These are phyloP conservation scores for Phialocephala sp. DNA, from an alignment of 2,329 filamentous ascomycete genomes.

Conservation along the genomic window DNA sequence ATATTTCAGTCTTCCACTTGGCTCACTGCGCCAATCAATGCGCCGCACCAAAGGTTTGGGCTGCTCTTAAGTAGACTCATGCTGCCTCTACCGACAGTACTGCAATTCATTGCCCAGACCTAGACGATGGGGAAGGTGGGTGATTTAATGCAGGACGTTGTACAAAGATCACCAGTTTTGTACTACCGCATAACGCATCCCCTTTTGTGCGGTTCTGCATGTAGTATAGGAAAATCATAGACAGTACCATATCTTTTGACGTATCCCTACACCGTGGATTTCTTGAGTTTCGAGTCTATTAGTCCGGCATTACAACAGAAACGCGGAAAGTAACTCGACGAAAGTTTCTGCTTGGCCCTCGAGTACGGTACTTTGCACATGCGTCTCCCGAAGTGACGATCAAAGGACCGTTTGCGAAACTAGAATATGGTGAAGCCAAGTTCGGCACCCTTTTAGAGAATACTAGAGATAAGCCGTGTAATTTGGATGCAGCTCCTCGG, in stretches of 20 bases:
- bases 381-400: no score
- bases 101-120: slow-evolving; percentile 24
- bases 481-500: slow-evolving; percentile 17
- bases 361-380: no score
- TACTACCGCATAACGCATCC: slow-evolving; percentile 36
- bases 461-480: slow-evolving; percentile 15
- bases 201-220: slow-evolving; percentile 38
- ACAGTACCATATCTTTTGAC: slow-evolving; percentile 15
- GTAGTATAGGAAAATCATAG: slow-evolving; percentile 42
- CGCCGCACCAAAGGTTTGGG: slow-evolving; percentile 95
- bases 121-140: slow-evolving; percentile 28
- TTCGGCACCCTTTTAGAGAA: background rate
- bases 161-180: slow-evolving; percentile 40
- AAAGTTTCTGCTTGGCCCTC: no score
- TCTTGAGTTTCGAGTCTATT: background rate
- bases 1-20: slow-evolving; percentile 89
- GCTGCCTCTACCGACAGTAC: slow-evolving; percentile 21
- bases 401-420: background rate
- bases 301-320: background rate
- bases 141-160: slow-evolving; percentile 27
- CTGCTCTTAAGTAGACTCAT: slow-evolving; percentile 79
- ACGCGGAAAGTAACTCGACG: background rate
- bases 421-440: background rate
- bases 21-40: slow-evolving; percentile 93
- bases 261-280: background rate